Evolutionary conservation across 2,329 filamentous ascomycete species (phyloP).

Genomic region (Pyrenochaeta sp.): DNA sequence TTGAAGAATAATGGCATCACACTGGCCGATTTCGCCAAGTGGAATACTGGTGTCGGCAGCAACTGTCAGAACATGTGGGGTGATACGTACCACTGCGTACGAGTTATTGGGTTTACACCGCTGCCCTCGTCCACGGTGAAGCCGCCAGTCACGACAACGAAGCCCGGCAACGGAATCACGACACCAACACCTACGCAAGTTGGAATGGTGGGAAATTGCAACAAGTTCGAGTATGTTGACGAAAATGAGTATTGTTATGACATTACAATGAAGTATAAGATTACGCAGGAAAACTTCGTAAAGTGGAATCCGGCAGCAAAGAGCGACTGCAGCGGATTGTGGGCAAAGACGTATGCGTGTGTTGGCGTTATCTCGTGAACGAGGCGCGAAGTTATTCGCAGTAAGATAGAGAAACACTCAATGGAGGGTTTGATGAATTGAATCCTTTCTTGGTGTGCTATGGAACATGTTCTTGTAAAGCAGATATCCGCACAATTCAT

Average conservation of each 20-base stretch:
- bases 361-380: neutral
- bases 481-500: too few relatives aligned
- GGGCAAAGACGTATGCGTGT: conserved; percentile 1
- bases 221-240: neutral
- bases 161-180: too few relatives aligned
- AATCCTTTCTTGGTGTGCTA: too few relatives aligned
- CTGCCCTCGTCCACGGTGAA: neutral
- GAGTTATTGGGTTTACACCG: conserved; percentile 3
- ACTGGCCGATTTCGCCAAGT: conserved; percentile 7
- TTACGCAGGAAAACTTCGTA: neutral
- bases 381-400: too few relatives aligned
- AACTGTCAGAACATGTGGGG: conserved; percentile 7
- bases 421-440: too few relatives aligned
- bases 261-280: neutral
- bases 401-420: too few relatives aligned
- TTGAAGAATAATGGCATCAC: conserved; percentile 5
- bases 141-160: too few relatives aligned
- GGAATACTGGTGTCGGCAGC: conserved; percentile 5
- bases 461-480: too few relatives aligned
- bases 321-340: neutral
- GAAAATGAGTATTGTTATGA: neutral
- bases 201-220: neutral
- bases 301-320: conserved; percentile 4
- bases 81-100: conserved; percentile 9
- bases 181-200: too few relatives aligned